phyloP scores from a whole-genome alignment of 495 filamentous ascomycete species.

The Evansstolkia leycettana region DNA sequence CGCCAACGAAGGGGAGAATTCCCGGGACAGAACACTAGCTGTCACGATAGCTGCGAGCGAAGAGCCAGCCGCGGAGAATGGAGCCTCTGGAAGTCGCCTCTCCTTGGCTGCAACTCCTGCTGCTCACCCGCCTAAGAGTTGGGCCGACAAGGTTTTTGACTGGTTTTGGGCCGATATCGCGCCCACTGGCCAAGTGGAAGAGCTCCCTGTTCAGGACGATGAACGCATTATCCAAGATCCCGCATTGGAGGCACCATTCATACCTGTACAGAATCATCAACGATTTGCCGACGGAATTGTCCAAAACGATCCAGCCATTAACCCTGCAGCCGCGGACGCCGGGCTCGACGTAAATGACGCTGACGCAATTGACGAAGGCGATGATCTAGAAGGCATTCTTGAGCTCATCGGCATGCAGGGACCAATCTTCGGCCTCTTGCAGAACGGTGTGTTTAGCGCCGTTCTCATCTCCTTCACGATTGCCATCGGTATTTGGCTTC shows the following conservation, averaged over 20 bases:
- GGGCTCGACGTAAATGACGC: slow-evolving; percentile 45
- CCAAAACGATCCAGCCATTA: slow-evolving; percentile 14
- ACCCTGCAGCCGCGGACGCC: slow-evolving; percentile 29
- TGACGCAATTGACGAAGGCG: slow-evolving; percentile 65
- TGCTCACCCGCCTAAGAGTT: slow-evolving; percentile 5
- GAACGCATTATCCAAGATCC: slow-evolving; percentile 46
- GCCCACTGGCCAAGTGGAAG: slow-evolving; percentile 16
- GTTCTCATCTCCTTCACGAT: slow-evolving; percentile 81
- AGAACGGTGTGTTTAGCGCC: slow-evolving; percentile 89
- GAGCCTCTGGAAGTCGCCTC: background rate
- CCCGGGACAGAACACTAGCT: no score
- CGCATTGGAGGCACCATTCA: slow-evolving; percentile 51
- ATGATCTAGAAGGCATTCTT: slow-evolving; percentile 96
- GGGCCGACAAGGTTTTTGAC: slow-evolving; percentile 22
- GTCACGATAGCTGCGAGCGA: no score
- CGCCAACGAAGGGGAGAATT: no score
- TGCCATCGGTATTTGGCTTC: slow-evolving; percentile 72
- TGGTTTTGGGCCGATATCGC: slow-evolving; percentile 56
- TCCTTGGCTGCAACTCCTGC: background rate
- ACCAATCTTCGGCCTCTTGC: slow-evolving; percentile 75
- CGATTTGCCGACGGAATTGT: slow-evolving; percentile 8
- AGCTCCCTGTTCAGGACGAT: slow-evolving; percentile 32
- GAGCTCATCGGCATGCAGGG: slow-evolving; percentile 96
- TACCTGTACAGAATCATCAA: slow-evolving; percentile 35
- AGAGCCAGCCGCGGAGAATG: background rate